These are phyloP conservation scores for Thuidium tamariscinum DNA, from an alignment of 225 moss, liverwort and hornwort species.

Conservation along the genomic window DNA sequence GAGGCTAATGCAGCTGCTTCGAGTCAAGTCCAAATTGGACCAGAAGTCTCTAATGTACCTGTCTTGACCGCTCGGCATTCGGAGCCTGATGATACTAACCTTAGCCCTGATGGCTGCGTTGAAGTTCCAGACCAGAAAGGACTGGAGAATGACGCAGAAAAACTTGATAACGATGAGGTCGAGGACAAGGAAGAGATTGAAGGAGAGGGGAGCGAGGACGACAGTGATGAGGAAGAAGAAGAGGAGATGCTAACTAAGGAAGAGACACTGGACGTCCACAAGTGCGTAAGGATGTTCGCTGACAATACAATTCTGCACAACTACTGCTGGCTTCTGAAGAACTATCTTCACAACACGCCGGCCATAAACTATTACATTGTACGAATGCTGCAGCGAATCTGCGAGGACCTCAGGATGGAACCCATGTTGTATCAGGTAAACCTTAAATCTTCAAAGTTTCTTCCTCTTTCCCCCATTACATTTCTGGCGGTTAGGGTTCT, in stretches of 20 bases:
- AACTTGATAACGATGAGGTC: not conserved
- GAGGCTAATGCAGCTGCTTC: not conserved
- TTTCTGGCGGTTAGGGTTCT: not conserved
- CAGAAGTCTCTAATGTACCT: not conserved
- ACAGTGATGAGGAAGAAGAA: constrained; percentile 33
- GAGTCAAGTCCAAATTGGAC: not conserved
- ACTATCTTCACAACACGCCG: constrained; percentile 51
- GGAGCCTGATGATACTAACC: not conserved
- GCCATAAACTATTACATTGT: constrained; percentile 78
- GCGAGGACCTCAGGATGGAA: constrained; percentile 71
- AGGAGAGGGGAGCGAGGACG: constrained; percentile 2
- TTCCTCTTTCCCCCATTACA: not conserved
- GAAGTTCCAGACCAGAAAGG: not conserved
- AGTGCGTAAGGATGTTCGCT: constrained; percentile 53
- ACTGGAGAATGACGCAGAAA: not conserved
- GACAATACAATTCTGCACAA: constrained; percentile 65
- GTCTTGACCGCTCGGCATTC: not conserved
- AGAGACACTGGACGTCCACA: constrained; percentile 48
- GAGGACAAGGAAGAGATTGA: not conserved
- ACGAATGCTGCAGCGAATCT: constrained; percentile 85
- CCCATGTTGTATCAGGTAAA: constrained; percentile 92
- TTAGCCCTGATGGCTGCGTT: not conserved
- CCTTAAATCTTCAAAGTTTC: not conserved
- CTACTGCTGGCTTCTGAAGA: constrained; percentile 91
- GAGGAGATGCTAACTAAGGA: constrained; percentile 51